Percentiles rank a stretch among this genome's conserved stretches.
phyloP scores from a whole-genome alignment of 2,329 filamentous ascomycete species.

The Cadophora luteo-olivacea region DNA sequence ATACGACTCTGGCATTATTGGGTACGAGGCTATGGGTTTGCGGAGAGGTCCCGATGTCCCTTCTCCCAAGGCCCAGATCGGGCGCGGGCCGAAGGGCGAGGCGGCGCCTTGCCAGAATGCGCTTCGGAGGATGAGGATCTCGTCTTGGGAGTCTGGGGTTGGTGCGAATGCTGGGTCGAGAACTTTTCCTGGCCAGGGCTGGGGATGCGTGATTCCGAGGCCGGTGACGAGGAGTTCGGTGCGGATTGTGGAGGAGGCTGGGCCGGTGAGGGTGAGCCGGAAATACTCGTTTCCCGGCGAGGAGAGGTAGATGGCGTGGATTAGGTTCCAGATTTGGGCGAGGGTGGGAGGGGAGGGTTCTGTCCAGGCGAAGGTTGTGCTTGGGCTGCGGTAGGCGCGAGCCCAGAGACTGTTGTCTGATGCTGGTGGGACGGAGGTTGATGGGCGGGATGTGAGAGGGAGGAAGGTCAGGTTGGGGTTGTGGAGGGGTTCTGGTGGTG shows the following conservation, averaged over 20 bases:
- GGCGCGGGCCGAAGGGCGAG: slow-evolving; percentile 69
- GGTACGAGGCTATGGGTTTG: slow-evolving; percentile 44
- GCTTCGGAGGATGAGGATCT: slow-evolving; percentile 57
- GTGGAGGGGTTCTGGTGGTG: slow-evolving; percentile 41
- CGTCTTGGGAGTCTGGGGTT: slow-evolving; percentile 22
- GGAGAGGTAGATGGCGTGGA: slow-evolving; percentile 47
- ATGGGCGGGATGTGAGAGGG: slow-evolving; percentile 38
- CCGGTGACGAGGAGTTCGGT: slow-evolving; percentile 44
- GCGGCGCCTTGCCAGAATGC: slow-evolving; percentile 76
- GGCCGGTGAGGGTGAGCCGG: slow-evolving; percentile 44
- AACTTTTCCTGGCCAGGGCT: slow-evolving; percentile 22
- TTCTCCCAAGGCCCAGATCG: slow-evolving; percentile 56
- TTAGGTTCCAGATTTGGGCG: slow-evolving; percentile 48
- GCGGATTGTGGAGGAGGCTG: slow-evolving; percentile 38
- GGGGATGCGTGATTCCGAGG: slow-evolving; percentile 33
- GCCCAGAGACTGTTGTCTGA: slow-evolving; percentile 50
- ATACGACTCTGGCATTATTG: slow-evolving; percentile 50
- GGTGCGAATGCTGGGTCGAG: background rate
- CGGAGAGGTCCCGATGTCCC: slow-evolving; percentile 48
- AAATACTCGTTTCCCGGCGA: slow-evolving; percentile 45
- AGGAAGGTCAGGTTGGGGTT: slow-evolving; percentile 40
- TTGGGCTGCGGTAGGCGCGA: slow-evolving; percentile 42
- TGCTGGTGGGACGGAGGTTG: slow-evolving; percentile 30
- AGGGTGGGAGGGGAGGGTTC: slow-evolving; percentile 42
- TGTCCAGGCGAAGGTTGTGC: slow-evolving; percentile 46